Base-by-base conservation (phyloP, 106 monocot species). In the Posidonia australis region DNA sequence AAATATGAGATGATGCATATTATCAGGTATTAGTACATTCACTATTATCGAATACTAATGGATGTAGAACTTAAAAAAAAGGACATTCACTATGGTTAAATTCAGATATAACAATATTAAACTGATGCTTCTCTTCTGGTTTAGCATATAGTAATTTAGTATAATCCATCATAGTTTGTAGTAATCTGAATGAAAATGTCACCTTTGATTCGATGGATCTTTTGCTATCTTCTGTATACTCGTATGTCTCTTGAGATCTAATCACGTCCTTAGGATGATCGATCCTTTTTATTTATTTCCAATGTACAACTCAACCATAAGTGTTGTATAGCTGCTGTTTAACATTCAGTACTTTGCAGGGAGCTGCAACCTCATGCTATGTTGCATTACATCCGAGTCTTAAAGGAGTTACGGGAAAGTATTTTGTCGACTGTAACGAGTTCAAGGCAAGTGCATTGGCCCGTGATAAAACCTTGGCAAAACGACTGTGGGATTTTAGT, bases 401-500 rank as follows among this genome's bases (percentile, higher is more conserved):
- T 14, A 57, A 58, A 29, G 73, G 65, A 7, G 55, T 73, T 45
- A 55, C 26, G 16, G 73, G 73, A 0, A 30, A 73, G 73, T 73
- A 57, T 46, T 73, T 56, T 46, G 28, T 20, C 55, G 36, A 73
- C 47, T 55, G 73, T 28, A 73, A 66, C 31, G 29, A 25, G 2
- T 31, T 2, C 13, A 9, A 44, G 11, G 26, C 73, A 13, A 73
- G 25, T 36, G 19, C 43, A 1, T 19, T 46, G 13, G 43, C 73
- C 9, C 28, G 12, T 12, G 65, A 66, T 23, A 52, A 21, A 22
- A 65, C 65, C 25, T 55, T 73, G 54, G 73, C 73, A 23, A 73
- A 73, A 54, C 65, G 58, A 45, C 57, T 73, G 0, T 73, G 73
- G 73, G 65, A 65, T 46, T 47, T 73, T 65, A 73, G 73, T 53